phyloP scores from a whole-genome alignment of 2,329 filamentous ascomycete species.

The Aciculosporium take region DNA sequence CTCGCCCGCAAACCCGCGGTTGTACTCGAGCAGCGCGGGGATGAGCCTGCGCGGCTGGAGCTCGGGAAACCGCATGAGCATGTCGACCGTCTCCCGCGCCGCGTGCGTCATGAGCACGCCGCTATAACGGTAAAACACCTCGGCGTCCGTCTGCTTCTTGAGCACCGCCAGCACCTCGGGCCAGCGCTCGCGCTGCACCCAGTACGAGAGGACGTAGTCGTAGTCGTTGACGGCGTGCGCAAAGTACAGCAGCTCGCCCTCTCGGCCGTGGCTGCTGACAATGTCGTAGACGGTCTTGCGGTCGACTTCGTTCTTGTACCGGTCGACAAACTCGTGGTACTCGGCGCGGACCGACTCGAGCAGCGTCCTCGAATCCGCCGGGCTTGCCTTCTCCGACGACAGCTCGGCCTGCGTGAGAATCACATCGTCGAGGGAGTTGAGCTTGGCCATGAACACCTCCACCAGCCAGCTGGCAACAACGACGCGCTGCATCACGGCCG shows the following conservation, averaged over 20 bases:
- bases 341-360: conserved; percentile 59
- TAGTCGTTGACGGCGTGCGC: conserved; percentile 81
- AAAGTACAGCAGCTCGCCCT: conserved; percentile 84
- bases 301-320: conserved; percentile 78
- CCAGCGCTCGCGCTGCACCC: conserved; percentile 94
- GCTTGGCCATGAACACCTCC: conserved; percentile 92
- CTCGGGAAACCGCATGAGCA: conserved; percentile 80
- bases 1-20: conserved; percentile 53
- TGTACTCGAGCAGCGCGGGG: conserved; percentile 86
- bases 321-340: conserved; percentile 76
- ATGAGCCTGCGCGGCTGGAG: conserved; percentile 80
- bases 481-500: conserved; percentile 76
- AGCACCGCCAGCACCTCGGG: conserved; percentile 71
- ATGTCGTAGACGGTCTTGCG: conserved; percentile 88
- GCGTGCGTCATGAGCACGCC: conserved; percentile 90
- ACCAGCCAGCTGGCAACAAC: conserved; percentile 95
- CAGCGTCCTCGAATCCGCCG: conserved; percentile 56
- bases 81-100: conserved; percentile 77
- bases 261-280: conserved; percentile 86
- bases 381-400: conserved; percentile 54
- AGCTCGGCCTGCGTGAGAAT: conserved; percentile 81
- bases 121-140: conserved; percentile 93
- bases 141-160: conserved; percentile 81
- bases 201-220: conserved; percentile 90
- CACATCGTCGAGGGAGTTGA: conserved; percentile 87